phyloP scores from a whole-genome alignment of 352 stramenopile species.

The Pythium aristosporum region DNA sequence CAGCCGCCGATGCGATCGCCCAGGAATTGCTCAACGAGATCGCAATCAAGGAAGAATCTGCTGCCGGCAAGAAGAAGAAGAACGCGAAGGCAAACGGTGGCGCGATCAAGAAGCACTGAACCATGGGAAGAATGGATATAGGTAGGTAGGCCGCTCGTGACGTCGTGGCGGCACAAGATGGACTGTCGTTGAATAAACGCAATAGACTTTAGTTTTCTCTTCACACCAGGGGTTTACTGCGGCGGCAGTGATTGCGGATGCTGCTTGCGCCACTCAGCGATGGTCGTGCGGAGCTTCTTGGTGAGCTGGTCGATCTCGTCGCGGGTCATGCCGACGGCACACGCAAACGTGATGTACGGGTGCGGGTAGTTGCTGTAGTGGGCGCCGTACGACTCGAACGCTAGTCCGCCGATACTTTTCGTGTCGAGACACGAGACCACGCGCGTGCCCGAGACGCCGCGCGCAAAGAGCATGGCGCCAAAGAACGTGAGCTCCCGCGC shows the following conservation, averaged over 20 bases:
- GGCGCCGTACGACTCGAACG: slow-evolving; percentile 94
- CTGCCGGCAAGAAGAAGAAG: slow-evolving; percentile 57
- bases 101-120: slow-evolving; percentile 69
- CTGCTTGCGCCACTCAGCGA: slow-evolving; percentile 48
- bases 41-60: slow-evolving; percentile 59
- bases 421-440: slow-evolving; percentile 86
- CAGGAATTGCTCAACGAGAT: slow-evolving; percentile 75
- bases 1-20: slow-evolving; percentile 72
- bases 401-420: slow-evolving; percentile 89
- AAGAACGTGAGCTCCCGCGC: slow-evolving; percentile 83
- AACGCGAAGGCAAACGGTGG: slow-evolving; percentile 41
- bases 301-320: slow-evolving; percentile 93
- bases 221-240: neutral
- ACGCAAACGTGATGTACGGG: slow-evolving; percentile 97
- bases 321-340: slow-evolving; percentile 92
- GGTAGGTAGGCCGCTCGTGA: neutral
- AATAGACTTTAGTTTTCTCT: neutral
- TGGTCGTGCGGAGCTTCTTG: slow-evolving; percentile 89
- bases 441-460: slow-evolving; percentile 94
- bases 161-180: neutral
- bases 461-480: slow-evolving; percentile 98
- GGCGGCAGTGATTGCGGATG: neutral
- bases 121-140: neutral
- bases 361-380: slow-evolving; percentile 84
- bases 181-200: slow-evolving; percentile 2